These are phyloP conservation scores for Fusarium austroafricanum DNA, from an alignment of 2,329 filamentous ascomycete species.

Conservation along the genomic window DNA sequence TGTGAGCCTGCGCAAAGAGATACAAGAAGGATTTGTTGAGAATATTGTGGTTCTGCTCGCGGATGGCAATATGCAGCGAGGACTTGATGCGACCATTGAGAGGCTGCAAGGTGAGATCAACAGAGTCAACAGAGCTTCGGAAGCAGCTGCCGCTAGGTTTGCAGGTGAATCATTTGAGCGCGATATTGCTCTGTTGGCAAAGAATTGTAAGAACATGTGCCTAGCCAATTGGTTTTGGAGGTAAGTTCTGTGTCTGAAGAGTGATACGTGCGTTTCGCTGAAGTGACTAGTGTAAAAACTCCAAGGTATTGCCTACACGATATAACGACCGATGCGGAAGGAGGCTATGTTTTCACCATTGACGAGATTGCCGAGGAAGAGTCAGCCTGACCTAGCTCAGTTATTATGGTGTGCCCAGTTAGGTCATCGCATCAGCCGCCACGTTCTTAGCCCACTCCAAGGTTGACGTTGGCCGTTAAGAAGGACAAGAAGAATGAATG, in stretches of 20 bases:
- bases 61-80: not conserved
- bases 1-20: slow-evolving; percentile 1
- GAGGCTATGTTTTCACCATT: not conserved
- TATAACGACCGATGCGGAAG: not conserved
- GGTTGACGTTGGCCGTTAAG: not conserved
- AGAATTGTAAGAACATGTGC: not conserved
- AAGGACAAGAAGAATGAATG: no score
- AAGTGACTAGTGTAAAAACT: not conserved
- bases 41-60: not conserved
- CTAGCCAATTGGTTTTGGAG: not conserved
- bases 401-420: no score
- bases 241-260: not conserved
- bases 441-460: not conserved
- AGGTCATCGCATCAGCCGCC: no score
- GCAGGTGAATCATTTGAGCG: not conserved
- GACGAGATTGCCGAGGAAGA: not conserved
- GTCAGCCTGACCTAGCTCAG: no score
- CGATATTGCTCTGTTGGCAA: not conserved
- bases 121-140: not conserved
- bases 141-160: not conserved
- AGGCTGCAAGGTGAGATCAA: not conserved
- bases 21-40: not conserved
- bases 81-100: not conserved
- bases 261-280: fast-evolving
- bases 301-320: not conserved